Base-by-base conservation (phyloP, 2,329 filamentous ascomycete species). In the Ophiognomonia clavigignenti-juglandacearum region DNA sequence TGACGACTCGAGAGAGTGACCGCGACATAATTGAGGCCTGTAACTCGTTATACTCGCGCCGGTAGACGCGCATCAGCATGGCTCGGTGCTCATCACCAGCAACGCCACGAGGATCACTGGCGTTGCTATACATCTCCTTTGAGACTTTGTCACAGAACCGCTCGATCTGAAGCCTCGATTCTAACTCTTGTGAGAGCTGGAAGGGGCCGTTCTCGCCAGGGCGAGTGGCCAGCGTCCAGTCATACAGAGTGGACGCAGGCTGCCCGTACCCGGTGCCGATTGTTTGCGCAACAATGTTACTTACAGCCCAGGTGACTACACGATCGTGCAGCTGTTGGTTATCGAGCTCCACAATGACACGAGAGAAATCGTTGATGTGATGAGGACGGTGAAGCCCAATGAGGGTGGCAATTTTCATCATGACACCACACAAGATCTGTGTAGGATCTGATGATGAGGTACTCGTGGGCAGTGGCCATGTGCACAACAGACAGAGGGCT, bases 341-440 rank as follows among this genome's bases (percentile, higher is more conserved):
- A 56, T 86, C 85, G 32, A 92, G 71, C 55, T 90, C 83, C 26
- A 88, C 74, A 2, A 81, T 84, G 23, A 86, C 83, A 41, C 86
- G 73, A 2, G 86, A 89, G 62, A 92, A 93, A 63, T 92, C 88
- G 62, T 91, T 86, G 37, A 86, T 87, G 62, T 91, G 83, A 45
- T 85, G 88, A 11, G 87, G 88, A 39, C 87, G 79, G 59, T 93
- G 87, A 44, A 93, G 73, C 18, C 88, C 87, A 56, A 91, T 89
- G 54, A 88, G 86, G 54, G 88, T 90, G 8, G 88, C 88, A 19
- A 87, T 81, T 67, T 91, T 89, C 80, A 92, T 90, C 85, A 92
- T 89, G 52, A 89, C 80, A 43, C 88, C 87, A 56, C 84, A 85
- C 16, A 91, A 70, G 61, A 88, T 90, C 61, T 91, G 88, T 1